Evolutionary conservation across 2,329 filamentous ascomycete species (phyloP).

Genomic region (Didymella sp.): DNA sequence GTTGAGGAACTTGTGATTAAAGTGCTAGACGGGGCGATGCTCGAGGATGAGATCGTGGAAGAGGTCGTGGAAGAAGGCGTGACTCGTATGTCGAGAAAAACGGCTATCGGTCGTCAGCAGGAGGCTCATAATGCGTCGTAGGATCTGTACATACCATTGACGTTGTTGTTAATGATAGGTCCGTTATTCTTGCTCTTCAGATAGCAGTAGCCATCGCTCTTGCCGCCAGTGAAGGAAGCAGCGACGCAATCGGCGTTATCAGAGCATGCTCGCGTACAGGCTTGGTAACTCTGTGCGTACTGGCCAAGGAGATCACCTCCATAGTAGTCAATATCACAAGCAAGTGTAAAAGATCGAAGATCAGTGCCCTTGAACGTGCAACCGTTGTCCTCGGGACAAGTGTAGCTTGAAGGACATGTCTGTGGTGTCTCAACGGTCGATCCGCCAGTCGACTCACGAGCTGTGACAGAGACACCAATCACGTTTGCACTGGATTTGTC

Average conservation of each 20-base stretch:
- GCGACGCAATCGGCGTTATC: background rate
- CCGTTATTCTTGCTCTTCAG: background rate
- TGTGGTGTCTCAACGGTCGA: background rate
- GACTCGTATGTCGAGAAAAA: no score
- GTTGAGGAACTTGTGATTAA: no score
- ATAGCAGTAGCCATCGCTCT: background rate
- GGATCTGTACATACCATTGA: background rate
- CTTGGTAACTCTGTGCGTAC: background rate
- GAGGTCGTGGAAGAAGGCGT: no score
- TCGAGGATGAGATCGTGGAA: no score
- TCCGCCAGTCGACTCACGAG: background rate
- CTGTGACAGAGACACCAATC: background rate
- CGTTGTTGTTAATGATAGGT: background rate
- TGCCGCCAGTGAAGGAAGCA: slow-evolving; percentile 1
- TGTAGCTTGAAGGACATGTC: background rate
- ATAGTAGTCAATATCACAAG: no score
- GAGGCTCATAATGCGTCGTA: no score
- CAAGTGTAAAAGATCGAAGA: background rate
- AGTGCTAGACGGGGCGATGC: no score
- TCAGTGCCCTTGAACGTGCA: background rate
- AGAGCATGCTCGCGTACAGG: background rate
- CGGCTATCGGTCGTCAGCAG: no score
- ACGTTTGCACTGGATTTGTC: background rate
- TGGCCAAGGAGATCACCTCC: background rate
- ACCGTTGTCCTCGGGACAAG: background rate